Base-by-base conservation (phyloP, 2,329 filamentous ascomycete species). In the Sporothrix dimorphospora region DNA sequence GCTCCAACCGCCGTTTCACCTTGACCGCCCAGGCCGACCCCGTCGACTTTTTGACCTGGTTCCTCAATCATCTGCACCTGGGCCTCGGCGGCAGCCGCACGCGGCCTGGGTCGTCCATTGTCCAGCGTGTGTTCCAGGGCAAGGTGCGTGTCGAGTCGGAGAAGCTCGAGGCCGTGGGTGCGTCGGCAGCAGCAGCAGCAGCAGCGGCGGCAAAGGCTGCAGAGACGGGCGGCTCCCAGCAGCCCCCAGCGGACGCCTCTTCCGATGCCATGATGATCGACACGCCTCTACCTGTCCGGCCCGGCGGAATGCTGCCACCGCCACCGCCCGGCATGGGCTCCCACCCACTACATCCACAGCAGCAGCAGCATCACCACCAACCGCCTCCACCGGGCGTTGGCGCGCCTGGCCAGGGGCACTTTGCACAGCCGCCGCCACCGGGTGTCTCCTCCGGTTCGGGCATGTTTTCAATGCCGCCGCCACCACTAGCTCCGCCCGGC, bases 21-120 rank as follows among this genome's bases (percentile, higher is more conserved):
- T 86, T 98, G 66, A 97, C 94, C 0, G 85, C 90, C 38, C 96
- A 98, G 83, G 96, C 94, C 24, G 96, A 99, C 80, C 96, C 96
- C 0, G 94, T 97, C 73, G 96, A 99, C 63, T 98, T 99, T 78
- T 85, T 99, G 61, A 94, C 93, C 34, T 99, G 96, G 96, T 98
- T 98, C 80, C 87, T 99, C 71, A 98, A 99, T 84, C 93, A 97
- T 80, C 87, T 99, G 12, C 96, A 99, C 80, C 87, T 98, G 19
- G 92, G 93, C 24, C 88, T 99, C 1, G 96, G 96, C 70, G 96
- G 96, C 74, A 94, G 91, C 79, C 95, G 94, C 79, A 92, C 92
- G 8, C 96, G 94, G 77, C 92, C 94, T 0, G 90, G 91, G 34
- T 92, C 90, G 77, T 95, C 92, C 79, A 94, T 98, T 76, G 86